Percentiles rank a stretch among this genome's conserved stretches.
These are phyloP conservation scores for Coemansia sp. DNA, from an alignment of 192 early-diverging fungal genomes.

Conservation along the genomic window DNA sequence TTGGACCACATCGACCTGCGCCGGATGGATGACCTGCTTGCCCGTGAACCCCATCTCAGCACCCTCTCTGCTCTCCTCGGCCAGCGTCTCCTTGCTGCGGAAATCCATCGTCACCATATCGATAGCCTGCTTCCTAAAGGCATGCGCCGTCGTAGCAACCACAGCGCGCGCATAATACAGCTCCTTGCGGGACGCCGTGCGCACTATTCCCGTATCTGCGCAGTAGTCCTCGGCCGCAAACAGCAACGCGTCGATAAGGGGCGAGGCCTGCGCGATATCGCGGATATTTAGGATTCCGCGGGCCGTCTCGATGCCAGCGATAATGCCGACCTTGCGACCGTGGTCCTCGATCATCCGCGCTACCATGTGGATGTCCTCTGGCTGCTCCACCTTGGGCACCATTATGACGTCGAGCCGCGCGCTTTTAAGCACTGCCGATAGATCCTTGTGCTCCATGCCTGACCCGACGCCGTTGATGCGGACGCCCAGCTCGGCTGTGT, in stretches of 20 bases:
- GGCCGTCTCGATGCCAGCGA: conserved; percentile 88
- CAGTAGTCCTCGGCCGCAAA: conserved; percentile 97
- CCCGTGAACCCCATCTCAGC: conserved; percentile 91
- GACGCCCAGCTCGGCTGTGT: conserved; percentile 70
- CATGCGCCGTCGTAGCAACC: conserved; percentile 77
- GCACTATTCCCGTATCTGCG: conserved; percentile 78
- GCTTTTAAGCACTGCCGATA: conserved; percentile 70
- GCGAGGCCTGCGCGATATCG: conserved; percentile 73
- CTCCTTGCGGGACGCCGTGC: conserved; percentile 70
- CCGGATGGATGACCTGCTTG: conserved; percentile 94
- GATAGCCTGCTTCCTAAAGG: conserved; percentile 86
- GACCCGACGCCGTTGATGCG: conserved; percentile 86
- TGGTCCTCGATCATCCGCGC: conserved; percentile 68
- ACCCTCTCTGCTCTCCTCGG: conserved; percentile 82
- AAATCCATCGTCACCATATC: conserved; percentile 94
- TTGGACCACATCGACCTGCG: conserved; percentile 83
- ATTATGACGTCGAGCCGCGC: conserved; percentile 68
- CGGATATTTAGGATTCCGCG: conserved; percentile 80
- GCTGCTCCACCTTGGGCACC: conserved; percentile 84
- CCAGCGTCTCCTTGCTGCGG: conserved; percentile 61
- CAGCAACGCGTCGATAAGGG: conserved; percentile 77
- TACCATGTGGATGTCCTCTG: conserved; percentile 75
- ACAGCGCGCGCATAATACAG: conserved; percentile 77
- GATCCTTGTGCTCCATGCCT: conserved; percentile 72
- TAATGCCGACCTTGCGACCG: conserved; percentile 67